A percentile compares a stretch with the other conserved stretches of the same genome.
phyloP scores from a whole-genome alignment of 768 basidiomycete species.

The Suillus ampliporus region DNA sequence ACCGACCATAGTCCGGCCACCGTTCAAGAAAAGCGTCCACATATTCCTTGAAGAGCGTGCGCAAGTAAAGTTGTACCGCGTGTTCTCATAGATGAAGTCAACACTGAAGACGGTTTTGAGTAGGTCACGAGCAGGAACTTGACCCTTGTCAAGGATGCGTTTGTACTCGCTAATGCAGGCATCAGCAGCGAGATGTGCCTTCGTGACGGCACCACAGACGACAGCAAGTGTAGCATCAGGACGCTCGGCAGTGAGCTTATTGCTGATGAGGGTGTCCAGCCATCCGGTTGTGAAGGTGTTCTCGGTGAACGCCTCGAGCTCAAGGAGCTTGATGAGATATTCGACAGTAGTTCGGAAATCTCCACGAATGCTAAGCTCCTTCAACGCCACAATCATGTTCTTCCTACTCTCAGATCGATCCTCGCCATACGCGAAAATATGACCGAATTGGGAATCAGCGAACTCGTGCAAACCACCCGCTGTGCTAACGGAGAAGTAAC shows the following conservation, averaged over 20 bases:
- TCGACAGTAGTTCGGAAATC: slow-evolving; percentile 99
- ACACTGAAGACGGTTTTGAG: slow-evolving; percentile 96
- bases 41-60: slow-evolving; percentile 86
- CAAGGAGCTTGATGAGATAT: slow-evolving; percentile 97
- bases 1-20: slow-evolving; percentile 90
- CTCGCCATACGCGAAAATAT: slow-evolving; percentile 98
- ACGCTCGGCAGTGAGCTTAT: slow-evolving; percentile 95
- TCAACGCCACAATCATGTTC: slow-evolving; percentile 99
- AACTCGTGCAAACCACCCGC: slow-evolving; percentile 98
- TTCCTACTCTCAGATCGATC: slow-evolving; percentile 94
- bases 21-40: slow-evolving; percentile 97
- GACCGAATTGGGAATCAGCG: slow-evolving; percentile 98
- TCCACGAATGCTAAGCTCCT: slow-evolving; percentile 97
- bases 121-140: slow-evolving; percentile 93
- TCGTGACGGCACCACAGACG: slow-evolving; percentile 94
- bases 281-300: slow-evolving; percentile 99
- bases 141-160: slow-evolving; percentile 95
- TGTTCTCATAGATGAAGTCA: slow-evolving; percentile 97
- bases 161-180: slow-evolving; percentile 93
- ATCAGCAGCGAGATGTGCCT: slow-evolving; percentile 89
- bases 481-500: slow-evolving; percentile 96
- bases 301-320: slow-evolving; percentile 94
- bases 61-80: slow-evolving; percentile 94
- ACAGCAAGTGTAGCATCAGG: slow-evolving; percentile 93
- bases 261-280: slow-evolving; percentile 97